A percentile compares a stretch with the other conserved stretches of the same genome.
Evolutionary conservation across 345 rosid species (phyloP).

Genomic region (Eutrema japonicum): DNA sequence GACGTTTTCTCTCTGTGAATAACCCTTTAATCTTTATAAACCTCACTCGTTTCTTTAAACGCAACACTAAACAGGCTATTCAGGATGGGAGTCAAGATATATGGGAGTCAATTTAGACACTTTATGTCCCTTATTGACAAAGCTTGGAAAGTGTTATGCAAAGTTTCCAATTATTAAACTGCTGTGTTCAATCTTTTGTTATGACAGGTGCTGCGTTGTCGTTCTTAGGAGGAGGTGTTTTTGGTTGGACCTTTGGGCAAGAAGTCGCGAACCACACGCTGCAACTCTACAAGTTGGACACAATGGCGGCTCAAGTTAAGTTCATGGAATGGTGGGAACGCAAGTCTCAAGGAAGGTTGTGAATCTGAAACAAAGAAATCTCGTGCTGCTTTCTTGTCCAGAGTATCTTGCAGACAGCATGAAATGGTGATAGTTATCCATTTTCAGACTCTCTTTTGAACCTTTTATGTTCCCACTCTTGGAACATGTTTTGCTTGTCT

Average conservation of each 20-base stretch:
- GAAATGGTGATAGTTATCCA: constrained; percentile 10
- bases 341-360: constrained; percentile 51
- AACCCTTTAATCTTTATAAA: neutral
- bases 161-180: neutral
- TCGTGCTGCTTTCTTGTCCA: constrained; percentile 18
- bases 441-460: constrained; percentile 22
- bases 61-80: neutral
- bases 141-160: constrained; percentile 4
- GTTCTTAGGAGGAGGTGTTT: constrained; percentile 76
- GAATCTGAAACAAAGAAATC: constrained; percentile 19
- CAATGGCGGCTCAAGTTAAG: constrained; percentile 85
- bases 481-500: constrained; percentile 28
- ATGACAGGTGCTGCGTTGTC: constrained; percentile 80
- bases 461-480: constrained; percentile 7
- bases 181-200: neutral
- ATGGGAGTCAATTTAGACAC: neutral
- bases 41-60: constrained; percentile 1
- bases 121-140: neutral
- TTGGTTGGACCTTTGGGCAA: constrained; percentile 92
- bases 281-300: constrained; percentile 86
- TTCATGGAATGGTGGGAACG: constrained; percentile 95
- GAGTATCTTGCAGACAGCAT: constrained; percentile 15
- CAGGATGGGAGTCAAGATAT: neutral
- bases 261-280: constrained; percentile 71
- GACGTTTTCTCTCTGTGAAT: neutral